Base-by-base conservation (phyloP, 2,329 filamentous ascomycete genomes). In the Byssoonygena ceratinophila region DNA sequence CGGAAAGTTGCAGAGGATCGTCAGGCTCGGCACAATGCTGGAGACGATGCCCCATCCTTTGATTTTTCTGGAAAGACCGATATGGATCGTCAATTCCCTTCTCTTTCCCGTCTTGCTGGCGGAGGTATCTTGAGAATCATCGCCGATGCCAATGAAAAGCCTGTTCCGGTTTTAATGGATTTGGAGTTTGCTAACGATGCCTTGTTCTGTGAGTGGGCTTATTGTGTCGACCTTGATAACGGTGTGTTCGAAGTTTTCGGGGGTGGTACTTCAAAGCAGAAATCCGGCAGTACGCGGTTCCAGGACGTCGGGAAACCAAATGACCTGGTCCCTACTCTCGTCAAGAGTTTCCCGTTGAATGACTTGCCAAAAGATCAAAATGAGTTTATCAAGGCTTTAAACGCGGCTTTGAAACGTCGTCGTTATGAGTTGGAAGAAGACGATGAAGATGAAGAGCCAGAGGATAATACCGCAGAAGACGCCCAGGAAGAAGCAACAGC, bases 161-260 rank as follows among this genome's bases (percentile, higher is more conserved):
- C 43, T 29, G 32, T 58, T 6, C 55, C 52, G 2, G 53, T 59
- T 31, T n/a, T 37, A 1, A 51, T 59, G 7, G 41, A 53, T 1
- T 37, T 60, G 46, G 57, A 59, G 1, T 64, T 63, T 49, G 55
- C 57, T 5, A 57, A 51, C 7, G 56, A 62, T 29, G 11, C 57
- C 8, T 8, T 45, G 27, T 61, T 56, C 22, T 62, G 62, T 52
- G 61, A 63, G 51, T 64, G 58, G 56, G 57, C 57, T 9, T 64
- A 64, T 46, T 60, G 62, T 11, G 47, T 64, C 25, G 59, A 64
- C 55, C 50, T 64, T 3, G 62, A 64, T 29, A 51, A 54, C 40
- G 51, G 52, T 23, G 20, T 56, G 3, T 60, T 60, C 48, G 57
- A 57, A 9, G 41, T 57, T n/a, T 57, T 51, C 40, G 45, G 22